phyloP scores from a whole-genome alignment of 2,329 filamentous ascomycete genomes.

The Colletotrichum sojae region DNA sequence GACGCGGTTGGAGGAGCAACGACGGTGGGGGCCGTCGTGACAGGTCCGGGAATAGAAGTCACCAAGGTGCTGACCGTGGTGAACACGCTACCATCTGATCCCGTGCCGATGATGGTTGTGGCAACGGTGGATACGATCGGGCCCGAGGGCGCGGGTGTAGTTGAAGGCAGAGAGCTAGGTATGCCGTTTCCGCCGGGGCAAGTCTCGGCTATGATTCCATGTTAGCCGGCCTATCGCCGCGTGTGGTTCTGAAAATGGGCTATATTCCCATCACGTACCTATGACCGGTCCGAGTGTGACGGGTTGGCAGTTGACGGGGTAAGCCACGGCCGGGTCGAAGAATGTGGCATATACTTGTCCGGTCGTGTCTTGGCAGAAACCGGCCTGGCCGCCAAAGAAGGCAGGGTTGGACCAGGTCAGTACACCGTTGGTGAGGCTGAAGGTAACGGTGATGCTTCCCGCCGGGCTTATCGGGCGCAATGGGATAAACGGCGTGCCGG shows the following conservation, averaged over 20 bases:
- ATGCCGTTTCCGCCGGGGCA: slow-evolving; percentile 10
- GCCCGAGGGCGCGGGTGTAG: background rate
- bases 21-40: slow-evolving; percentile 3
- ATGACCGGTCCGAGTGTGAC: slow-evolving; percentile 17
- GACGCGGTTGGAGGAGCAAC: slow-evolving; percentile 20
- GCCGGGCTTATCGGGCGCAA: slow-evolving; percentile 16
- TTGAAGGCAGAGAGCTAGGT: background rate
- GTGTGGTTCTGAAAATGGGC: background rate
- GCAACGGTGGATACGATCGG: slow-evolving; percentile 5
- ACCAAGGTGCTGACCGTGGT: slow-evolving; percentile 20
- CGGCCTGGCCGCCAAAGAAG: slow-evolving; percentile 35
- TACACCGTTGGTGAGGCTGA: slow-evolving; percentile 26
- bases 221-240: background rate
- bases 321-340: slow-evolving; percentile 28
- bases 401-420: slow-evolving; percentile 25
- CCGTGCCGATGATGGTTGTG: slow-evolving; percentile 25
- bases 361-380: slow-evolving; percentile 34
- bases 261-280: slow-evolving; percentile 10
- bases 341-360: slow-evolving; percentile 32
- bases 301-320: slow-evolving; percentile 24
- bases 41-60: slow-evolving; percentile 5
- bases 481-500: slow-evolving; percentile 28
- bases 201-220: slow-evolving; percentile 4
- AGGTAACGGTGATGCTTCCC: slow-evolving; percentile 26
- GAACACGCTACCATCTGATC: slow-evolving; percentile 20